These are phyloP conservation scores for Jackrogersella multiformis DNA, from an alignment of 495 filamentous ascomycete genomes.

Conservation along the genomic window DNA sequence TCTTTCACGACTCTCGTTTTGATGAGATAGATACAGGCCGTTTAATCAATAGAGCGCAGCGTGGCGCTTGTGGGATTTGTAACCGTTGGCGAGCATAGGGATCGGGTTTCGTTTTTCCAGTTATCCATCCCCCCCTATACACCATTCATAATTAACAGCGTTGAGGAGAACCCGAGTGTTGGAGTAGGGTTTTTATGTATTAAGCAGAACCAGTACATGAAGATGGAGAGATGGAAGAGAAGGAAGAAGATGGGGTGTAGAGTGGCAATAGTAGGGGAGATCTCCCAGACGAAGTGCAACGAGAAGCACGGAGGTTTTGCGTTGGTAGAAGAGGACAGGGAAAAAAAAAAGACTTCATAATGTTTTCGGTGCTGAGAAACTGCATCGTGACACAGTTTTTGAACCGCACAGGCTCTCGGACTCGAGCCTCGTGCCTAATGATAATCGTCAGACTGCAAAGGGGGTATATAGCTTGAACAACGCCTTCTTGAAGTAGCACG, in stretches of 20 bases:
- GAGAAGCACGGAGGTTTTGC: constrained; percentile 34
- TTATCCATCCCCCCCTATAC: constrained; percentile 44
- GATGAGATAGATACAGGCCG: constrained; percentile 49
- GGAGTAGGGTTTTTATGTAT: constrained; percentile 29
- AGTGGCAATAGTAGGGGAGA: constrained; percentile 38
- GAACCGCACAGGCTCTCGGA: constrained; percentile 3
- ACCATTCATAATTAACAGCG: constrained; percentile 46
- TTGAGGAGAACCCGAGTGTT: constrained; percentile 10
- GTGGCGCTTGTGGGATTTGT: constrained; percentile 48
- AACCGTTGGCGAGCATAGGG: constrained; percentile 48
- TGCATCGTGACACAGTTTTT: constrained; percentile 17
- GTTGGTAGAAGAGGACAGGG: constrained; percentile 45
- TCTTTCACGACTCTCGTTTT: constrained; percentile 50
- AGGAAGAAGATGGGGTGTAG: constrained; percentile 11
- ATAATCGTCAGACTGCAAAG: neutral
- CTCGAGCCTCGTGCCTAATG: neutral
- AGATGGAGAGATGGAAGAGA: neutral
- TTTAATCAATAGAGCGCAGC: constrained; percentile 50
- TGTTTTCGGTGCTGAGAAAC: constrained; percentile 28
- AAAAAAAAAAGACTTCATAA: constrained; percentile 38
- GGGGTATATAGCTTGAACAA: neutral
- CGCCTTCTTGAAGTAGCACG: no score
- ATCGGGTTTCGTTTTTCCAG: constrained; percentile 43
- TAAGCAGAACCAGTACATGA: constrained; percentile 32
- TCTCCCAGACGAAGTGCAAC: constrained; percentile 35